Evolutionary conservation across 371 early-diverging fungal species (phyloP).

Genomic region (Saksenaea oblongispora): DNA sequence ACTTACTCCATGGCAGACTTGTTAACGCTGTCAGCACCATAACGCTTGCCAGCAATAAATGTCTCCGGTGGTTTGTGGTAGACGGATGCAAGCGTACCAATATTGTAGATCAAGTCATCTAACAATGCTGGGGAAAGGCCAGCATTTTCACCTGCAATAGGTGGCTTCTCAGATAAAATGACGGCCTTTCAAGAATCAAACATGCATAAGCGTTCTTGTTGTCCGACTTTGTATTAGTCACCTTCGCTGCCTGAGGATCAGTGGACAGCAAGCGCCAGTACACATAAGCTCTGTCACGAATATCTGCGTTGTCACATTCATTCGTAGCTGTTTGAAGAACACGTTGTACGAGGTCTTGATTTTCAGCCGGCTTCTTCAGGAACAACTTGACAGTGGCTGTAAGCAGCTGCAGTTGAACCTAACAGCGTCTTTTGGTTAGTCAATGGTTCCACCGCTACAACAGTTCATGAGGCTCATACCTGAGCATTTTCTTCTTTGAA

Average conservation of each 20-base stretch:
- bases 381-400: constrained; percentile 92
- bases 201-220: not conserved
- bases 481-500: constrained; percentile 68
- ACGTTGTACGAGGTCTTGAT: constrained; percentile 85
- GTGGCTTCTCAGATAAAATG: constrained; percentile 89
- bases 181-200: constrained; percentile 45
- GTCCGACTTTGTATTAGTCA: not conserved
- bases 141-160: constrained; percentile 83
- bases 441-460: constrained; percentile 6
- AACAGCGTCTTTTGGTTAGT: not conserved
- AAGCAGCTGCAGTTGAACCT: constrained; percentile 86
- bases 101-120: constrained; percentile 86
- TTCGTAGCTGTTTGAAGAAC: constrained; percentile 88
- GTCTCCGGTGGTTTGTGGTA: constrained; percentile 91
- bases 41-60: constrained; percentile 70
- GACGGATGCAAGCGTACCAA: constrained; percentile 89
- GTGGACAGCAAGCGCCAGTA: constrained; percentile 96
- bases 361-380: constrained; percentile 84
- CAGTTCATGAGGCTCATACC: constrained; percentile 53
- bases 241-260: constrained; percentile 85
- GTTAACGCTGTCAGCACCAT: constrained; percentile 59
- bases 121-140: constrained; percentile 80
- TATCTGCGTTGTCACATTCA: constrained; percentile 92
- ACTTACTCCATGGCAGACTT: constrained; percentile 54
- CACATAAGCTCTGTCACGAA: constrained; percentile 94